These are phyloP conservation scores for Pichia exigua DNA, from an alignment of 805 yeast genomes.

Conservation along the genomic window DNA sequence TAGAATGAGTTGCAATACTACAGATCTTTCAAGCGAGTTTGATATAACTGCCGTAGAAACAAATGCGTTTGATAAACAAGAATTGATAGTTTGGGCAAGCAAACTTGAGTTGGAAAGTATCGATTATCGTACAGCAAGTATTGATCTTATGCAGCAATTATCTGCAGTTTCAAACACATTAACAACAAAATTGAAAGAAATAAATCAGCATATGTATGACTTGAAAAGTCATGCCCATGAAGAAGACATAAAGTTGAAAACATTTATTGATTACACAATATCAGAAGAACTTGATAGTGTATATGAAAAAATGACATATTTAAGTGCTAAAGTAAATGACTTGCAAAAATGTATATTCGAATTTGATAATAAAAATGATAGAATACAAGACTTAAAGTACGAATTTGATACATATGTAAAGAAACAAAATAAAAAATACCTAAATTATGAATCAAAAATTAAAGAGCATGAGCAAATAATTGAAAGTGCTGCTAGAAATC, in stretches of 20 bases:
- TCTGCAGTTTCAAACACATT: slow-evolving; percentile 11
- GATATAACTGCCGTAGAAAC: not conserved
- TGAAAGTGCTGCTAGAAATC: not conserved
- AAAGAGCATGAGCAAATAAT: not conserved
- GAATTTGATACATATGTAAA: not conserved
- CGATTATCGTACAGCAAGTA: slow-evolving; percentile 31
- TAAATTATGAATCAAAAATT: not conserved
- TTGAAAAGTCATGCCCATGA: slow-evolving; percentile 8
- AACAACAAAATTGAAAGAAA: slow-evolving; percentile 3
- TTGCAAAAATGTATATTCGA: not conserved
- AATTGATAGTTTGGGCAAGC: slow-evolving; percentile 40
- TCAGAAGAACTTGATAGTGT: slow-evolving; percentile 5
- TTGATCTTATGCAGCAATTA: slow-evolving; percentile 9
- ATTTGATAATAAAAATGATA: not conserved
- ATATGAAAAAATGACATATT: not conserved
- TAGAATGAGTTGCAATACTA: not conserved
- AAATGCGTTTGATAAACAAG: slow-evolving; percentile 17
- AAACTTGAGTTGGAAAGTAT: slow-evolving; percentile 41
- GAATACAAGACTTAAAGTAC: not conserved
- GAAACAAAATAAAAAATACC: not conserved
- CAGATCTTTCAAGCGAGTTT: slow-evolving; percentile 6
- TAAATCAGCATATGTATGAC: slow-evolving; percentile 3
- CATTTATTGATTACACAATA: slow-evolving; percentile 1
- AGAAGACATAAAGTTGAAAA: slow-evolving; percentile 1
- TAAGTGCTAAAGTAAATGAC: not conserved